Percentiles rank a stretch among this genome's conserved stretches.
These are phyloP conservation scores for Bullera alba DNA, from an alignment of 768 basidiomycete genomes.

Conservation along the genomic window DNA sequence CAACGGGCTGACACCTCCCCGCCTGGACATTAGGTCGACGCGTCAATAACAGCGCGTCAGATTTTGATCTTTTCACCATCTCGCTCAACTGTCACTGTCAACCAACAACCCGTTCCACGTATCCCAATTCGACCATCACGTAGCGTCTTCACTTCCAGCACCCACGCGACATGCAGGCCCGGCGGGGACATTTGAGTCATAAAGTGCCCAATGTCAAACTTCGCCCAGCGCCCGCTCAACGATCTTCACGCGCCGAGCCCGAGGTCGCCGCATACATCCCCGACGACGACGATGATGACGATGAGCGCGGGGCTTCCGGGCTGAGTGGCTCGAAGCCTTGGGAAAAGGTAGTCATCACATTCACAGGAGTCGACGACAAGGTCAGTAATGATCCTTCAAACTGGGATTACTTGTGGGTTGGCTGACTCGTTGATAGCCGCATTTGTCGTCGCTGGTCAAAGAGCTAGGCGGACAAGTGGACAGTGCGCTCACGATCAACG, in stretches of 20 bases:
- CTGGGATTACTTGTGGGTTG: conserved; percentile 1
- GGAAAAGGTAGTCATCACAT: conserved; percentile 23
- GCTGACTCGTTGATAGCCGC: conserved; percentile 54
- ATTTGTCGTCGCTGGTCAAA: conserved; percentile 65
- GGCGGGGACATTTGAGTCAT: conserved; percentile 44
- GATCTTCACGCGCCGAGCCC: background rate
- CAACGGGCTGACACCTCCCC: too few relatives aligned
- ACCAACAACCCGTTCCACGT: background rate
- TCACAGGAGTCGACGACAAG: conserved; percentile 38
- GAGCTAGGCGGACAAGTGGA: conserved; percentile 70
- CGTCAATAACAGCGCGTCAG: background rate
- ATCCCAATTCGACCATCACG: background rate
- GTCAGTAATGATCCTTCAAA: conserved; percentile 9
- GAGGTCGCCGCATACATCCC: conserved; percentile 1
- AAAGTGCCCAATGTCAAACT: conserved; percentile 48
- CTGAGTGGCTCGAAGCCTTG: conserved; percentile 20
- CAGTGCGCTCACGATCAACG: conserved; percentile 69
- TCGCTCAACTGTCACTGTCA: too few relatives aligned
- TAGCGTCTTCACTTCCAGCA: too few relatives aligned
- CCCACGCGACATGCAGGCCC: too few relatives aligned
- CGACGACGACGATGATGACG: conserved; percentile 13
- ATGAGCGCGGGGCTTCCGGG: conserved; percentile 24
- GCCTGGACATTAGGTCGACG: too few relatives aligned
- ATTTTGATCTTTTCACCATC: too few relatives aligned
- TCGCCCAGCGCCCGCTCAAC: conserved; percentile 33